Conservation (phyloP, 768 basidiomycete genomes). For the Piloderma croceum region DNA sequence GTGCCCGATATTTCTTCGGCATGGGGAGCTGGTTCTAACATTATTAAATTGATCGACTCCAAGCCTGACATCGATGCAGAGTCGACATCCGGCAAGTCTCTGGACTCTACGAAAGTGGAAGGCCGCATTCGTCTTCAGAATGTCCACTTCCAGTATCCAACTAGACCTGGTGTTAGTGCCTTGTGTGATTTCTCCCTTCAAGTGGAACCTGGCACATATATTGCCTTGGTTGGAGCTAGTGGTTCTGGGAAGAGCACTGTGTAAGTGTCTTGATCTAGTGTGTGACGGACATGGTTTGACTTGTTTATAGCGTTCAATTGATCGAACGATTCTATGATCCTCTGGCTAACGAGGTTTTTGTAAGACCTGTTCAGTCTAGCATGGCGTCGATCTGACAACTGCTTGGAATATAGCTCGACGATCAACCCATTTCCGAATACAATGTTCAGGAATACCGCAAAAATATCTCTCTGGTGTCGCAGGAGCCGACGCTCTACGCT, state of each 20-base stretch:
- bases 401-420: constrained; percentile 32
- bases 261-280: constrained; percentile 4
- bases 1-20: constrained; percentile 51
- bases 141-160: constrained; percentile 52
- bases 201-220: constrained; percentile 35
- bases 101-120: constrained; percentile 23
- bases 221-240: constrained; percentile 37
- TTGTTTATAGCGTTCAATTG: constrained; percentile 29
- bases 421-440: constrained; percentile 32
- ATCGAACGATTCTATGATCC: constrained; percentile 51
- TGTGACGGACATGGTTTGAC: not conserved
- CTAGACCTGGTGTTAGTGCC: constrained; percentile 44
- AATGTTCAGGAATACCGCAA: constrained; percentile 50
- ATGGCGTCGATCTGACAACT: not conserved
- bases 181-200: constrained; percentile 39
- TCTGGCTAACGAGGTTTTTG: constrained; percentile 34
- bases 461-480: constrained; percentile 50
- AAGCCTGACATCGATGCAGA: constrained; percentile 41
- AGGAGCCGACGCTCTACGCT: constrained; percentile 34
- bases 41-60: constrained; percentile 42
- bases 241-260: constrained; percentile 37
- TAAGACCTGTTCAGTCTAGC: not conserved
- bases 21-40: constrained; percentile 37
- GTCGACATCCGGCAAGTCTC: constrained; percentile 25
- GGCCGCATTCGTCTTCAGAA: constrained; percentile 43